Conservation (phyloP, 306 rosid species). For the Sphenostylis stenocarpa region DNA sequence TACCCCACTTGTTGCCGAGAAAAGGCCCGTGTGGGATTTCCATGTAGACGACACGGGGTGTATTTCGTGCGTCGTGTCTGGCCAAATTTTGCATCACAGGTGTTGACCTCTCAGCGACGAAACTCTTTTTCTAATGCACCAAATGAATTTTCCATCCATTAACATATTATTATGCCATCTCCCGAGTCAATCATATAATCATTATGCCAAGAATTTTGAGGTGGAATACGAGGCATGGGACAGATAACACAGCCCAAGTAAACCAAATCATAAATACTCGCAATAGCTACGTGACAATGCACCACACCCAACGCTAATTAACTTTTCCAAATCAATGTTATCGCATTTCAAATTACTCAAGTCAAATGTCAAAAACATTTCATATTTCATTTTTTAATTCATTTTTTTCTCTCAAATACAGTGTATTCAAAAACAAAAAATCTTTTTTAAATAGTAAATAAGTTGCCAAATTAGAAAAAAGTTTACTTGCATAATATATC, state of each 20-base stretch:
- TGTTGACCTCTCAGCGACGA: constrained; percentile 52
- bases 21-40: constrained; percentile 29
- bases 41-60: constrained; percentile 21
- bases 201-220: constrained; percentile 50
- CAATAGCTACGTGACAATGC: neutral
- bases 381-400: no score
- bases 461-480: no score
- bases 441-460: no score
- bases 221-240: constrained; percentile 56
- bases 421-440: no score
- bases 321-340: neutral
- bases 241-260: neutral
- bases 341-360: neutral
- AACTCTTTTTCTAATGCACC: neutral
- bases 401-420: no score
- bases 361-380: no score
- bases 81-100: constrained; percentile 37
- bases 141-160: constrained; percentile 13
- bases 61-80: constrained; percentile 30
- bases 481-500: no score
- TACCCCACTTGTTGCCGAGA: constrained; percentile 12
- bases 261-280: constrained; percentile 17
- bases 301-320: neutral
- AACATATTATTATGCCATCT: constrained; percentile 7
- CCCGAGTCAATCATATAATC: constrained; percentile 56